Evolutionary conservation across 371 early-diverging fungal species (phyloP).

Genomic region (Mucor irregularis): DNA sequence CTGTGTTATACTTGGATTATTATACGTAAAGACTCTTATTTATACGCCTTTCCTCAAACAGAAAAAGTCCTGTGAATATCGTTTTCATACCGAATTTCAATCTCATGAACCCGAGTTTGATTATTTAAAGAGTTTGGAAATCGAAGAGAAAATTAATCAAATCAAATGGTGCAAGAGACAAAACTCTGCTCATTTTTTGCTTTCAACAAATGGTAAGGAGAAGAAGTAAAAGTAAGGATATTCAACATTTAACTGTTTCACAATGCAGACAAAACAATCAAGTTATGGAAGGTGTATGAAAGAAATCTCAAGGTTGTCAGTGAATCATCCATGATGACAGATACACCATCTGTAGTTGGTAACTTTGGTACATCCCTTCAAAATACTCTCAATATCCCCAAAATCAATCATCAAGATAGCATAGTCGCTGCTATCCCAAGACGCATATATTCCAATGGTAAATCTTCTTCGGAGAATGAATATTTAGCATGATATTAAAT

Average conservation of each 20-base stretch:
- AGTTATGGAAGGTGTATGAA: constrained; percentile 93
- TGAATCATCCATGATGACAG: constrained; percentile 73
- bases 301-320: constrained; percentile 79
- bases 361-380: background rate
- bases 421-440: constrained; percentile 84
- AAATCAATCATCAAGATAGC: constrained; percentile 77
- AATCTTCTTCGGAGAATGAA: background rate
- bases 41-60: constrained; percentile 19
- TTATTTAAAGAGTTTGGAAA: constrained; percentile 94
- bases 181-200: constrained; percentile 85
- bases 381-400: constrained; percentile 64
- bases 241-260: background rate
- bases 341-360: constrained; percentile 28
- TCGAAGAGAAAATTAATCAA: constrained; percentile 95
- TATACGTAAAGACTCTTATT: background rate
- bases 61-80: constrained; percentile 93
- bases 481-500: background rate
- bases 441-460: constrained; percentile 79
- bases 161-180: constrained; percentile 87
- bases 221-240: background rate
- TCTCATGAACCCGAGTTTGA: constrained; percentile 97
- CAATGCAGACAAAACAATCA: constrained; percentile 90
- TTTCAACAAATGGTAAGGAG: constrained; percentile 83
- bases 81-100: constrained; percentile 92
- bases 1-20: no score